phyloP scores from a whole-genome alignment of 352 stramenopile genomes.

The Phytophthora vignae region DNA sequence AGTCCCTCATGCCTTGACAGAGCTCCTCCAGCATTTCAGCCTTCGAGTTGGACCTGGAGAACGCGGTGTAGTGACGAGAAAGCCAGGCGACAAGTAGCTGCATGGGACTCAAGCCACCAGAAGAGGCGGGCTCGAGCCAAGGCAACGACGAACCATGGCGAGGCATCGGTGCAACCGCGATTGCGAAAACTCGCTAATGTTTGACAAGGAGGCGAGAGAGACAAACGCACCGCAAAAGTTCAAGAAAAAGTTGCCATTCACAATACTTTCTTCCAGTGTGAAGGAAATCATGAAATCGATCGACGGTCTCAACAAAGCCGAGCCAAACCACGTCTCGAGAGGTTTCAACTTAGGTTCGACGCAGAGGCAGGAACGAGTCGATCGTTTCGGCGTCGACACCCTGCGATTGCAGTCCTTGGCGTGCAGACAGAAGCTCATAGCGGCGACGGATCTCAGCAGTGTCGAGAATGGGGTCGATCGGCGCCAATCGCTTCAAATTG shows the following conservation, averaged over 20 bases:
- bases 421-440: slow-evolving; percentile 15
- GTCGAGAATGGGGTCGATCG: slow-evolving; percentile 13
- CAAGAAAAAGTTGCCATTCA: slow-evolving; percentile 29
- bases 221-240: not conserved
- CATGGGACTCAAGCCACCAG: slow-evolving; percentile 19
- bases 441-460: slow-evolving; percentile 23
- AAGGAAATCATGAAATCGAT: slow-evolving; percentile 1
- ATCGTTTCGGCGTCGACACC: slow-evolving; percentile 19
- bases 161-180: not conserved
- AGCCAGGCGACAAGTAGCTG: slow-evolving; percentile 22
- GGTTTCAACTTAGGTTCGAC: slow-evolving; percentile 3
- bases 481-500: slow-evolving; percentile 1
- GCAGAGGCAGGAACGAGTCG: slow-evolving; percentile 23
- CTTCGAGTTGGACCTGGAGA: slow-evolving; percentile 5
- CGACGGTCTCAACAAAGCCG: slow-evolving; percentile 24
- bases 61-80: slow-evolving; percentile 18
- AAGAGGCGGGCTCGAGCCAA: slow-evolving; percentile 18
- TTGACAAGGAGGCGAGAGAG: slow-evolving; percentile 10
- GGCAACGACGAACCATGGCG: slow-evolving; percentile 7
- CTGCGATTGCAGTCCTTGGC: slow-evolving; percentile 10
- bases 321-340: slow-evolving; percentile 14
- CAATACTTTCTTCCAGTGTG: slow-evolving; percentile 26
- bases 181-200: not conserved
- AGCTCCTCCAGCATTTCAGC: slow-evolving; percentile 21
- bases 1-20: slow-evolving; percentile 19